A percentile compares a stretch with the other conserved stretches of the same genome.
phyloP scores from a whole-genome alignment of 2,329 filamentous ascomycete genomes.

The Claviceps paspali region DNA sequence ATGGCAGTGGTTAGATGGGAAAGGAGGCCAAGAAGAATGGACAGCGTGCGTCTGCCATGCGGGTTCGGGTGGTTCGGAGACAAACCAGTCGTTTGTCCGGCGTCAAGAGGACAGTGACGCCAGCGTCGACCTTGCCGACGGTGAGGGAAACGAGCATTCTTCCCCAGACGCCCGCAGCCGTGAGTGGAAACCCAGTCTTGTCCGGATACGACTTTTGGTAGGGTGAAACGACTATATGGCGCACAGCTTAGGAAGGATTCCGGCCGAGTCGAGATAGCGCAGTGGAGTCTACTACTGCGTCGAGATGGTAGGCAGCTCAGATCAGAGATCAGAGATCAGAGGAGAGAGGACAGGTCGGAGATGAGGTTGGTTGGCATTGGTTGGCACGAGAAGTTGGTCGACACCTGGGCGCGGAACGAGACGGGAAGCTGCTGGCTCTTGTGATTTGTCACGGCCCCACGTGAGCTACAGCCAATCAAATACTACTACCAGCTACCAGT shows the following conservation, averaged over 20 bases:
- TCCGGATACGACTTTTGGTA: conserved; percentile 1
- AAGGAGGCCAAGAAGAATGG: neutral
- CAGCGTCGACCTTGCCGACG: conserved; percentile 97
- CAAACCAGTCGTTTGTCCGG: conserved; percentile 84
- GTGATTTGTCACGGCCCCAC: neutral
- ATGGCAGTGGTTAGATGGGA: no score
- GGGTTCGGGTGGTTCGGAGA: conserved; percentile 10
- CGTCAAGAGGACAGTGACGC: conserved; percentile 90
- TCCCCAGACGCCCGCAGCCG: neutral
- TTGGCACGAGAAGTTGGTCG: no score
- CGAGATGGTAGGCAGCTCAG: no score
- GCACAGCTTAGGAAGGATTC: neutral
- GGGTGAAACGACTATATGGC: neutral
- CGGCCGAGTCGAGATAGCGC: neutral
- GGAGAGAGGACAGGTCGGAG: no score
- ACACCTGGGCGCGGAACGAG: no score
- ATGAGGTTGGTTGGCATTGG: no score
- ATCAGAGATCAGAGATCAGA: no score
- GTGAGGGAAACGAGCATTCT: conserved; percentile 91
- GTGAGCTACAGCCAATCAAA: neutral
- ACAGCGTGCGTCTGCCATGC: no score
- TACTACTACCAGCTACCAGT: no score
- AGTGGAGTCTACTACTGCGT: no score
- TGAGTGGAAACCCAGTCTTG: neutral
- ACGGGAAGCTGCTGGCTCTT: no score